Evolutionary conservation across 2,329 filamentous ascomycete genomes (phyloP).

Genomic region (Penicillium expansum): DNA sequence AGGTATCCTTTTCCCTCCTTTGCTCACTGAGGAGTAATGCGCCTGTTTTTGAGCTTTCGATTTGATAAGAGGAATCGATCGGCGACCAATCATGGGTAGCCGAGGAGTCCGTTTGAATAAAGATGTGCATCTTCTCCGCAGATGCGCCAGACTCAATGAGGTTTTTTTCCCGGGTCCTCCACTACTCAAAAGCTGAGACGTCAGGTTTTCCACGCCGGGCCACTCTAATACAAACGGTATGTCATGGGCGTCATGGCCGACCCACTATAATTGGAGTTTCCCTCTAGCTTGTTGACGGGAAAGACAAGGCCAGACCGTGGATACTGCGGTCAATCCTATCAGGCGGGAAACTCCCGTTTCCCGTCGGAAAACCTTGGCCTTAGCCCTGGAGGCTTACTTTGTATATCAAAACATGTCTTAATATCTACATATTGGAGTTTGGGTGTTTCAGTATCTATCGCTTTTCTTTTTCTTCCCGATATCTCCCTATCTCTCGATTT

Average conservation of each 20-base stretch:
- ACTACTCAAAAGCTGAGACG: slow-evolving; percentile 18
- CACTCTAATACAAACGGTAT: slow-evolving; percentile 14
- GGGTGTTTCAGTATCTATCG: slow-evolving; percentile 14
- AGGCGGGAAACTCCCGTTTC: slow-evolving; percentile 36
- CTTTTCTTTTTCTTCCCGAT: not conserved
- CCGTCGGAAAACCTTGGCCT: slow-evolving; percentile 33
- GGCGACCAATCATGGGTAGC: slow-evolving; percentile 21
- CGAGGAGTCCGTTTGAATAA: slow-evolving; percentile 12
- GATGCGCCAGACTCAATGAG: slow-evolving; percentile 17
- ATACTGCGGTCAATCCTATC: slow-evolving; percentile 13
- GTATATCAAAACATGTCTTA: slow-evolving; percentile 34
- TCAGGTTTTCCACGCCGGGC: slow-evolving; percentile 19
- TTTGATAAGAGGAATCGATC: slow-evolving; percentile 29
- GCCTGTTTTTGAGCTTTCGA: slow-evolving; percentile 16
- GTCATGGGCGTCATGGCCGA: slow-evolving; percentile 24
- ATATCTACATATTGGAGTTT: slow-evolving; percentile 26
- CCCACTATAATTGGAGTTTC: slow-evolving; percentile 18
- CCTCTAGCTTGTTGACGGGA: slow-evolving; percentile 35
- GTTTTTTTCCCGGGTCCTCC: slow-evolving; percentile 22
- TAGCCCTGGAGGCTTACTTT: slow-evolving; percentile 18
- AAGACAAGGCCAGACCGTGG: slow-evolving; percentile 26
- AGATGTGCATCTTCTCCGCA: slow-evolving; percentile 24
- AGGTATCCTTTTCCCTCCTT: slow-evolving; percentile 53
- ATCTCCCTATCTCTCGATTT: slow-evolving; percentile 7
- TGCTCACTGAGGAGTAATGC: slow-evolving; percentile 39